Evolutionary conservation across 164 flowering plant species (phyloP).

Genomic region (Kalanchoe fedtschenkoi): DNA sequence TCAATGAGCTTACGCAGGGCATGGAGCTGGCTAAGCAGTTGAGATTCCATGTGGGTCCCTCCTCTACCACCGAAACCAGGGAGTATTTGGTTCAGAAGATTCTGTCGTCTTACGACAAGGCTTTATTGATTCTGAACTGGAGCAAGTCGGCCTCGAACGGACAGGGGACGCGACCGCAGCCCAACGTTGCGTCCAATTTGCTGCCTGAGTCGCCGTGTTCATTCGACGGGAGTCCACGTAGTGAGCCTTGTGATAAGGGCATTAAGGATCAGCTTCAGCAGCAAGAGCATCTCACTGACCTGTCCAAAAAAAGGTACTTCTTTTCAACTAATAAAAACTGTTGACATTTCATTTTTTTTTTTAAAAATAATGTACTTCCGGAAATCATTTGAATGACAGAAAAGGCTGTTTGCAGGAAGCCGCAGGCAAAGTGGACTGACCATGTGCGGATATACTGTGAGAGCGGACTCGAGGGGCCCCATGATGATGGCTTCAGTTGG

Average conservation of each 20-base stretch:
- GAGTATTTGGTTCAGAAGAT: constrained; percentile 36
- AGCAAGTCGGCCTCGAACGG: constrained; percentile 14
- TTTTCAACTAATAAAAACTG: too few species aligned
- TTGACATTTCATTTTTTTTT: too few species aligned
- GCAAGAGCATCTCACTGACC: constrained; percentile 12
- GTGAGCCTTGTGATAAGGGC: constrained; percentile 26
- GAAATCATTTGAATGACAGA: not conserved
- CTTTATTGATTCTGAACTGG: constrained; percentile 46
- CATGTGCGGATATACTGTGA: constrained; percentile 42
- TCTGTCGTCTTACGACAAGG: constrained; percentile 46
- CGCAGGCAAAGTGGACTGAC: constrained; percentile 48
- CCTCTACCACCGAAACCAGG: constrained; percentile 25
- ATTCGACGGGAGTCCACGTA: constrained; percentile 37
- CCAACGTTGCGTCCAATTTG: not conserved
- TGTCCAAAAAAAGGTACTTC: constrained; percentile 58
- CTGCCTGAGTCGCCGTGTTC: constrained; percentile 52
- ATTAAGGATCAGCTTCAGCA: constrained; percentile 17
- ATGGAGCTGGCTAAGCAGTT: constrained; percentile 54
- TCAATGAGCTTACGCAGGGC: constrained; percentile 56
- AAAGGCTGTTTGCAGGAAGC: constrained; percentile 39
- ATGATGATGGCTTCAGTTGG: constrained; percentile 84
- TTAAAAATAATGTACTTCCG: too few species aligned
- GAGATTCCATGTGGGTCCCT: constrained; percentile 21
- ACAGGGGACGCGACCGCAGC: constrained; percentile 12
- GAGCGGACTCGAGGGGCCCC: constrained; percentile 56